Conservation (phyloP, 768 basidiomycete genomes). For the Tephrocybe rancida region DNA sequence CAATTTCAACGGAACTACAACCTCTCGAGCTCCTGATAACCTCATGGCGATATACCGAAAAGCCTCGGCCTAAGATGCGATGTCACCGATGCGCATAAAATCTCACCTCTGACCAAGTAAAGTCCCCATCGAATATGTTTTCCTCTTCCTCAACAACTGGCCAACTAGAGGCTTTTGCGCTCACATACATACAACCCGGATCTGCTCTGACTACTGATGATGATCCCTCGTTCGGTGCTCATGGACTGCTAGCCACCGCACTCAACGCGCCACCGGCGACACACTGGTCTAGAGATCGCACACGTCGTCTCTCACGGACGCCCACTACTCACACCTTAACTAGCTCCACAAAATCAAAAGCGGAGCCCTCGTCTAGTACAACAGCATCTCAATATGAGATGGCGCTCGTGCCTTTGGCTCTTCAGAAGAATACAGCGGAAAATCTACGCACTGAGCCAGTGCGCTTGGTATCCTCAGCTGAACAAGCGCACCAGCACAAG, state of each 20-base stretch:
- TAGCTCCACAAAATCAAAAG: not conserved
- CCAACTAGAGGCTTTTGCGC: constrained; percentile 10
- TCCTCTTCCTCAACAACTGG: not conserved
- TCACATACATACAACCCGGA: constrained; percentile 2
- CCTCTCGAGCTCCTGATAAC: too few species aligned
- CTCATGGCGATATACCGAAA: too few species aligned
- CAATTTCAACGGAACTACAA: too few species aligned
- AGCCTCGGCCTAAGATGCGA: too few species aligned
- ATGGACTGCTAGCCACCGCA: not conserved
- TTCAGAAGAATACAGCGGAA: not conserved
- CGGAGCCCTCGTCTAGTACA: not conserved
- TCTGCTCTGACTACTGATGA: constrained; percentile 5
- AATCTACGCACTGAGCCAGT: not conserved
- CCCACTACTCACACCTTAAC: not conserved
- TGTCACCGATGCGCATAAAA: too few species aligned
- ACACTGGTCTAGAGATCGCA: constrained; percentile 11
- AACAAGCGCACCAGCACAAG: constrained; percentile 2
- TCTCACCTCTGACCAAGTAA: too few species aligned
- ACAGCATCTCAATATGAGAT: not conserved
- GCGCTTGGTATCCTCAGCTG: not conserved
- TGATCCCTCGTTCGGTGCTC: not conserved
- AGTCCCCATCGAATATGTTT: too few species aligned
- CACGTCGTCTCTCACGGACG: constrained; percentile 8
- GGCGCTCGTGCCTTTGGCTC: not conserved
- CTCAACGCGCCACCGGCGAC: constrained; percentile 2